Evolutionary conservation across 768 basidiomycete genomes (phyloP).

Genomic region (Cystobasidium onofrii): DNA sequence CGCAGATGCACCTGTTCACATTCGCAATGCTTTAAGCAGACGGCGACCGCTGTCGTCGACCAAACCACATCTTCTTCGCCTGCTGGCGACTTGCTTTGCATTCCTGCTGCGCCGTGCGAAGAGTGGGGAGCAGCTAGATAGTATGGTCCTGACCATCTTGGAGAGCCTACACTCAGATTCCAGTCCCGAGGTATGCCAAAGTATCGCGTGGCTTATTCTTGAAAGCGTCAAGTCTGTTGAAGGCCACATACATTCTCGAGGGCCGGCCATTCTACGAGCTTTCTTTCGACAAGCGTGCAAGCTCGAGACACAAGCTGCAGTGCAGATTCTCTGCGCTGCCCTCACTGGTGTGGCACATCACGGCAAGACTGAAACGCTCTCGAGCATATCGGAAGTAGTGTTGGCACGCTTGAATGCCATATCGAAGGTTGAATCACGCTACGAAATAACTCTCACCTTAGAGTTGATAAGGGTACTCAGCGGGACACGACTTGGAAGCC

Average conservation of each 20-base stretch:
- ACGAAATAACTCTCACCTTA: background rate
- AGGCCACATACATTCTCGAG: constrained; percentile 9
- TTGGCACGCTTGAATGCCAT: background rate
- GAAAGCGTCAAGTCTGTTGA: constrained; percentile 30
- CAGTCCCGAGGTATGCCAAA: background rate
- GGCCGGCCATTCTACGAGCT: background rate
- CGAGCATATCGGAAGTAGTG: background rate
- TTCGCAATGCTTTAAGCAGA: background rate
- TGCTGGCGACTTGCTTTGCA: constrained; percentile 31
- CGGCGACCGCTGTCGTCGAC: background rate
- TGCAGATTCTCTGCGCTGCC: background rate
- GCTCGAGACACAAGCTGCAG: background rate
- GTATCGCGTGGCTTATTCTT: constrained; percentile 14
- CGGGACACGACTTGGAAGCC: constrained; percentile 1
- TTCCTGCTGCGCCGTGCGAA: constrained; percentile 21
- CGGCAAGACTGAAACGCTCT: background rate
- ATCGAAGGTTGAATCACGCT: background rate
- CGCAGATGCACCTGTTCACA: background rate
- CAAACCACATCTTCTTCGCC: constrained; percentile 31
- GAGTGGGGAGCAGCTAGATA: background rate
- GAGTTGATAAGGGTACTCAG: background rate
- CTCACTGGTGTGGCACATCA: constrained; percentile 19
- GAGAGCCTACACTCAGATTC: background rate
- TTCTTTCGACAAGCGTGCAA: constrained; percentile 3
- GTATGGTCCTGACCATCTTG: background rate